These are phyloP conservation scores for Spathaspora boniae DNA, from an alignment of 805 yeast genomes.

Conservation along the genomic window DNA sequence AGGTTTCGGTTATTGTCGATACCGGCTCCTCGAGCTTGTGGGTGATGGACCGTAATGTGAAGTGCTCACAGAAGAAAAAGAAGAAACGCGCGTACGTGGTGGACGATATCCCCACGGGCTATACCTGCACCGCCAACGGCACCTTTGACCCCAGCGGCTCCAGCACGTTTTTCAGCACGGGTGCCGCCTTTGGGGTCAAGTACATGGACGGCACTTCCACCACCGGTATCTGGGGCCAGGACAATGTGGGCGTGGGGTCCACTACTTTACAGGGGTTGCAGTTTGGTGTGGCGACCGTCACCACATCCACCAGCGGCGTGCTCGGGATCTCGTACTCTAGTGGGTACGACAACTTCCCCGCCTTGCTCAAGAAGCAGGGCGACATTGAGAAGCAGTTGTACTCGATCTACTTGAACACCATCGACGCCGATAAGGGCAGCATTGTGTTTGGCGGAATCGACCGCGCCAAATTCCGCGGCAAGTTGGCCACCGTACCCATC, in stretches of 20 bases:
- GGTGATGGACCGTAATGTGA: conserved; percentile 14
- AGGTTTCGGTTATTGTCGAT: conserved; percentile 13
- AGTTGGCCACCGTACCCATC: conserved; percentile 18
- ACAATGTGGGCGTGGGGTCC: conserved; percentile 14
- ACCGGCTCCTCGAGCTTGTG: conserved; percentile 22
- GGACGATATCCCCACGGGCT: conserved; percentile 3
- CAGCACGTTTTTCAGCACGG: conserved; percentile 19
- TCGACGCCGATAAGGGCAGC: conserved; percentile 17
- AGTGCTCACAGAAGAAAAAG: conserved; percentile 1
- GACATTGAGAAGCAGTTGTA: conserved; percentile 28
- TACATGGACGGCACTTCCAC: conserved; percentile 52
- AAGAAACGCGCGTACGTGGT: conserved; percentile 3
- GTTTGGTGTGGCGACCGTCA: conserved; percentile 14
- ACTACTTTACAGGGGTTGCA: conserved; percentile 6
- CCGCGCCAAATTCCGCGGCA: conserved; percentile 23
- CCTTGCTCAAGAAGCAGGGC: conserved; percentile 27
- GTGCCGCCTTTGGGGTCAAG: conserved; percentile 6
- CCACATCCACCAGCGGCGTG: conserved; percentile 18
- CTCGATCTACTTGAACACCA: conserved; percentile 26
- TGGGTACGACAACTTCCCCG: conserved; percentile 30
- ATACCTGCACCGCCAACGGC: conserved; percentile 34
- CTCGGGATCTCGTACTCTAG: conserved; percentile 21
- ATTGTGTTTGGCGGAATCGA: conserved; percentile 29
- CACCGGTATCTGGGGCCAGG: conserved; percentile 45
- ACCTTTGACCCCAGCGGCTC: conserved; percentile 33